Evolutionary conservation across 2,329 filamentous ascomycete species (phyloP).

Genomic region (Penicillium sp.): DNA sequence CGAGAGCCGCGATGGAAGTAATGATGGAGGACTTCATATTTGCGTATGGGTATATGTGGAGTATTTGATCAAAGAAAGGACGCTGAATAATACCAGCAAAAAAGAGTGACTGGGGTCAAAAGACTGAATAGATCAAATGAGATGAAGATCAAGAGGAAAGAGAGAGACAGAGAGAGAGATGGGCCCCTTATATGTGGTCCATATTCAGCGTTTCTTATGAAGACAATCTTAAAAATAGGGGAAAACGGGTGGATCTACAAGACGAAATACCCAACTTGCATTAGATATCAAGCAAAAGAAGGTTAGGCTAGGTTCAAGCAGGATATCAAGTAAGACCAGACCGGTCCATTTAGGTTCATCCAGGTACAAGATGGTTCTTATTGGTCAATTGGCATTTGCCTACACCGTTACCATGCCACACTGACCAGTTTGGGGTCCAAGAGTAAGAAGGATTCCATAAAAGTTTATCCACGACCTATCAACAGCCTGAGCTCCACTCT

Average conservation of each 20-base stretch:
- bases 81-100: slow-evolving; percentile 23
- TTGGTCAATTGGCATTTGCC: slow-evolving; percentile 3
- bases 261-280: neutral
- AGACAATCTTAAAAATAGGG: slow-evolving; percentile 11
- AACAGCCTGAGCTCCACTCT: neutral
- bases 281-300: neutral
- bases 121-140: neutral
- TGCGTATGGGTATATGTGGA: neutral
- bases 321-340: slow-evolving; percentile 10
- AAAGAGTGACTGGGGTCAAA: slow-evolving; percentile 24
- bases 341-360: slow-evolving; percentile 11
- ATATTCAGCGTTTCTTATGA: neutral
- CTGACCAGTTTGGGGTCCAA: slow-evolving; percentile 2
- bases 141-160: neutral
- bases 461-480: neutral
- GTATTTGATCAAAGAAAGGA: slow-evolving; percentile 27
- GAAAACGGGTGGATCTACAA: slow-evolving; percentile 13
- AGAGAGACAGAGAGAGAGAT: neutral
- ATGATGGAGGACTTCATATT: slow-evolving; percentile 25
- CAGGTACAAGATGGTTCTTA: neutral
- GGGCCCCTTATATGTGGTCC: slow-evolving; percentile 3
- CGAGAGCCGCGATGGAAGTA: slow-evolving; percentile 24
- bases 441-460: neutral
- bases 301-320: neutral
- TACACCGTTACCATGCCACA: neutral